Percentiles rank a stretch among this genome's conserved stretches.
Conservation (phyloP, 148 eudicot genomes). For the Fagopyrum esculentum region DNA sequence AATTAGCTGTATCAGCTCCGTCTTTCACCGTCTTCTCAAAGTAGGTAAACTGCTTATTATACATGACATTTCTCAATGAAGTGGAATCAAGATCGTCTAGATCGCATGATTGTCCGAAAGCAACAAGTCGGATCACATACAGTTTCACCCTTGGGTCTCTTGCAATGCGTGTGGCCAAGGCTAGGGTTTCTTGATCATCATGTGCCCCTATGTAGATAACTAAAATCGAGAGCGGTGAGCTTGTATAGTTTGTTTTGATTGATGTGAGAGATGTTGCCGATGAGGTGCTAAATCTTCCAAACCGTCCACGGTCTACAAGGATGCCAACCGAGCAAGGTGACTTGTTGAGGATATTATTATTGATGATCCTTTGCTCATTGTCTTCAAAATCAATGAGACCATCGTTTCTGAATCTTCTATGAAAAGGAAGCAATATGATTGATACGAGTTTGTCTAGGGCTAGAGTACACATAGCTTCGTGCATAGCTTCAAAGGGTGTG, state of each 20-base stretch:
- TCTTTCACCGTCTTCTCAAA: conserved; percentile 33
- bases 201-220: conserved; percentile 53
- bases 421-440: conserved; percentile 53
- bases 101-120: neutral
- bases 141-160: conserved; percentile 21
- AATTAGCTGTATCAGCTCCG: conserved; percentile 28
- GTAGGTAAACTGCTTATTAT: conserved; percentile 14
- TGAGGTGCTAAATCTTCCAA: neutral
- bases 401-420: conserved; percentile 36
- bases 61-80: conserved; percentile 10
- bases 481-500: conserved; percentile 51
- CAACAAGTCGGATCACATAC: conserved; percentile 23
- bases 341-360: conserved; percentile 34
- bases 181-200: conserved; percentile 58
- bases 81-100: conserved; percentile 13
- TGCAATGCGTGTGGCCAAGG: conserved; percentile 36
- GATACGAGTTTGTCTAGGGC: conserved; percentile 38
- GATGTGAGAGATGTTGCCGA: neutral
- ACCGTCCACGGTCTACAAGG: conserved; percentile 35
- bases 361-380: conserved; percentile 31
- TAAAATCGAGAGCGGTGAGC: conserved; percentile 14
- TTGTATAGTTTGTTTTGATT: neutral
- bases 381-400: conserved; percentile 31
- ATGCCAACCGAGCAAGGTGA: conserved; percentile 67
- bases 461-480: conserved; percentile 50